Evolutionary conservation across 2,329 filamentous ascomycete genomes (phyloP), one percentile per base, ranked within the genome.

Genomic region (Phialophora tarda): DNA sequence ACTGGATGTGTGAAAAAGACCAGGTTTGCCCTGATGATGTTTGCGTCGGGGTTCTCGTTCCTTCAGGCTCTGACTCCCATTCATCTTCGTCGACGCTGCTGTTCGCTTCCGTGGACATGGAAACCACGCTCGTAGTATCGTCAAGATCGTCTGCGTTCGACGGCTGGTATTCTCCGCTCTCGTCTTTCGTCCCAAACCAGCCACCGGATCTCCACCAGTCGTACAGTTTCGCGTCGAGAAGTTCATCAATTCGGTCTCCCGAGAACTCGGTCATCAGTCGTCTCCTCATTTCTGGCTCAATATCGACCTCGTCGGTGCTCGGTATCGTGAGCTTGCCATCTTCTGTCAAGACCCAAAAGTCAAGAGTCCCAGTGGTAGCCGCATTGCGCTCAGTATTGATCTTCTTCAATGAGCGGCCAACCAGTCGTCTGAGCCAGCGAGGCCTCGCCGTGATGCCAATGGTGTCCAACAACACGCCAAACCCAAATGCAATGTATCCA

Each of bases 121-220:
- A 92, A n/a, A 95, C 80, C 41, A 96, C 83, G 74, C 93, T 97
- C 0, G 92, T 96, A 8, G 85, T 86, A 74, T 96, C 92, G 74
- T 89, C 88, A 53, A 89, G 84, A 11, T 87, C 82, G 3, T 86
- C 83, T 4, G 80, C 75, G 11, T 82, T 77, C 1, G 77, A 73
- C 0, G 89, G 89, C 34, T 82, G 77, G 76, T 93, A 98, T 69
- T 94, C 90, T 30, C 91, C 91, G 74, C 91, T 97, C 4, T 84
- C 83, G 75, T 98, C 94, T 34, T 89, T 83, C 17, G 89, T 88
- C 1, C 94, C 93, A 88, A 92, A 97, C 81, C 91, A 91, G 7
- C 91, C 92, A 23, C 92, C 92, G 62, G 84, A 82, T 60, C 90
- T 88, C 91, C 92, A 98, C 86, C 93, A 95, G 32, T 83, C 82